Base-by-base conservation (phyloP, 257 asterid genomes). In the Lycium barbarum region DNA sequence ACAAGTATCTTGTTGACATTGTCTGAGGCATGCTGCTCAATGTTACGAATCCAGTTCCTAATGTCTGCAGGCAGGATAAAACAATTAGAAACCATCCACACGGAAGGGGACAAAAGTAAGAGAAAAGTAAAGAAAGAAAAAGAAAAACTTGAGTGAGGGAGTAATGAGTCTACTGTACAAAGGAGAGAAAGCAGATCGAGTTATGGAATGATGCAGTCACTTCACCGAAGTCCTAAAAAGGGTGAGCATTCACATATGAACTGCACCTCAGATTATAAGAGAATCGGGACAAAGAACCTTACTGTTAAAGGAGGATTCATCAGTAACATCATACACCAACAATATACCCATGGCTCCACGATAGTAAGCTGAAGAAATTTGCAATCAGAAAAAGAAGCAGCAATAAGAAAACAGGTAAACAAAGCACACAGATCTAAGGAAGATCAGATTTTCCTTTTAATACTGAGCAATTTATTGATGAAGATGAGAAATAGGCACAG, bases 291-390 rank as follows among this genome's bases (percentile, higher is more conserved):
- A 53, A 67, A 78, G 51, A 86, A 79, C 53, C 88, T 89, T 89
- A 89, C 91, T 89, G 83, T 89, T 89, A 82, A 89, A 89, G 36
- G 90, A 89, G 47, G 90, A 85, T 79, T 89, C 91, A 22, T 87
- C 91, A 2, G 91, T 89, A 45, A 89, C 91, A 84, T 89, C 91
- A 3, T 89, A 89, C 26, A 89, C 91, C 90, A 89, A 79, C 88
- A 89, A 79, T 55, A 89, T 89, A 43, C 91, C 91, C 91, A 89
- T 89, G 33, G 91, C 91, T 74, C 91, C 91, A 76, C 90, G 91
- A 22, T 89, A 89, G 71, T 89, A 89, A 87, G 91, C 90, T 89
- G 90, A 63, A 83, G 67, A 80, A 83, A 15, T 26, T 38, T 38
- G 63, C 51, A 76, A 76, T 51, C 26, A 76, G 26, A 76, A 76